Conservation (phyloP, 768 basidiomycete genomes). For the Suillus bovinus region DNA sequence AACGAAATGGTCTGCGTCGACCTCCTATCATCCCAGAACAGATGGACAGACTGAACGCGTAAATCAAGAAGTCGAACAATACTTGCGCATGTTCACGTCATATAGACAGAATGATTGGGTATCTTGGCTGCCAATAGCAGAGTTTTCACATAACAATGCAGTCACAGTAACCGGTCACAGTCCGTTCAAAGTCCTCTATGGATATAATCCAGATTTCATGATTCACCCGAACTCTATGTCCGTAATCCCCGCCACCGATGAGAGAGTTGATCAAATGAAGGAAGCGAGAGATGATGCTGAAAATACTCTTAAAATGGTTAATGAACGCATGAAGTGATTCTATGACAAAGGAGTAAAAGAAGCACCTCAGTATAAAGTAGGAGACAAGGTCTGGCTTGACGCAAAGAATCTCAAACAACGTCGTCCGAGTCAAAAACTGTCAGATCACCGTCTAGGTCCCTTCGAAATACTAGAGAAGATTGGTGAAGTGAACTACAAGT, state of each 20-base stretch:
- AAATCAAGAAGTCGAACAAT: slow-evolving; percentile 39
- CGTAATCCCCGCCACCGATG: slow-evolving; percentile 11
- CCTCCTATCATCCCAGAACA: slow-evolving; percentile 41
- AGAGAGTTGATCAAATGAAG: slow-evolving; percentile 20
- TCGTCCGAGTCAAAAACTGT: neutral
- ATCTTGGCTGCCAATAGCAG: slow-evolving; percentile 31
- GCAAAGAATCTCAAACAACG: slow-evolving; percentile 20
- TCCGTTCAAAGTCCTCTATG: slow-evolving; percentile 28
- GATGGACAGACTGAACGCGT: slow-evolving; percentile 41
- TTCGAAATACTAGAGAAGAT: neutral
- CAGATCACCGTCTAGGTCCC: neutral
- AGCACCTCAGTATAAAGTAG: slow-evolving; percentile 13
- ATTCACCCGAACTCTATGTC: neutral
- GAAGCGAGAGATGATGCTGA: slow-evolving; percentile 7
- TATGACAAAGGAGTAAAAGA: slow-evolving; percentile 15
- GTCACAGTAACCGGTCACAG: slow-evolving; percentile 25
- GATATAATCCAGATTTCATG: neutral
- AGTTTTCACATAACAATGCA: slow-evolving; percentile 36
- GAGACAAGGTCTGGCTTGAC: slow-evolving; percentile 29
- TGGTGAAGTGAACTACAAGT: neutral
- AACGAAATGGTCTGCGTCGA: slow-evolving; percentile 20
- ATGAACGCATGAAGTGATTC: slow-evolving; percentile 26
- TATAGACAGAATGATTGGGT: slow-evolving; percentile 38
- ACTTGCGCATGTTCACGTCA: slow-evolving; percentile 34
- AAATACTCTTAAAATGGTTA: slow-evolving; percentile 8